Evolutionary conservation across 805 yeast genomes (phyloP).

Genomic region (Blastobotrys robertii): DNA sequence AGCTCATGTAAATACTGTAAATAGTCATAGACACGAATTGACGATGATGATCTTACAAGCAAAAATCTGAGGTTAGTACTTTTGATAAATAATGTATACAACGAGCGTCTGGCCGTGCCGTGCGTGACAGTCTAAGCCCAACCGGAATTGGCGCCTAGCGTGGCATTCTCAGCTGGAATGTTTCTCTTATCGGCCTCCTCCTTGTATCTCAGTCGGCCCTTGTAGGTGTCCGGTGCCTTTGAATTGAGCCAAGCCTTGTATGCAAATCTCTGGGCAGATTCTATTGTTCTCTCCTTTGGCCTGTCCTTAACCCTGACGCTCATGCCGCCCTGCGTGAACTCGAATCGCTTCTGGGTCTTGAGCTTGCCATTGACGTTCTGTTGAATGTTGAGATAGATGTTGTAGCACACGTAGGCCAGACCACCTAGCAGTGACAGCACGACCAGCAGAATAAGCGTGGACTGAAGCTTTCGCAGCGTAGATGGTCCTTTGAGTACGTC

Average conservation of each 20-base stretch:
- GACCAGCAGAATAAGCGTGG: slow-evolving; percentile 5
- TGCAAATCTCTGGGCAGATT: slow-evolving; percentile 10
- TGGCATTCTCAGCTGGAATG: neutral
- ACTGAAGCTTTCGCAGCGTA: slow-evolving; percentile 1
- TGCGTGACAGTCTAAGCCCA: slow-evolving; percentile 2
- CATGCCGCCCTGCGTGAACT: slow-evolving; percentile 13
- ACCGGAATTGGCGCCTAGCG: slow-evolving; percentile 4
- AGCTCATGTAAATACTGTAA: slow-evolving; percentile 4
- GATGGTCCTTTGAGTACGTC: neutral
- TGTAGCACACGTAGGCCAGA: slow-evolving; percentile 13
- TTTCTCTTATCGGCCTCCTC: neutral
- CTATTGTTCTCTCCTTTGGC: slow-evolving; percentile 7
- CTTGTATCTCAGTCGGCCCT: slow-evolving; percentile 4
- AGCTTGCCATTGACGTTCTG: slow-evolving; percentile 10
- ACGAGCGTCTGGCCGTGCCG: neutral
- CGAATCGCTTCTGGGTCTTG: slow-evolving; percentile 10
- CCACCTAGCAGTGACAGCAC: slow-evolving; percentile 6
- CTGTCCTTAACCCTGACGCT: slow-evolving; percentile 9
- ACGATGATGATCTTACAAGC: neutral
- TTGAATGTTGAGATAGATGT: slow-evolving; percentile 6
- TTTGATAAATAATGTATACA: neutral
- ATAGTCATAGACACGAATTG: neutral
- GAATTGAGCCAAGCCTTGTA: slow-evolving; percentile 8
- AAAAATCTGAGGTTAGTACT: no score
- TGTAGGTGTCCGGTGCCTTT: slow-evolving; percentile 6